A percentile compares a stretch with the other conserved stretches of the same genome.
phyloP scores from a whole-genome alignment of 2,329 filamentous ascomycete species.

The Botrytis paeoniae region DNA sequence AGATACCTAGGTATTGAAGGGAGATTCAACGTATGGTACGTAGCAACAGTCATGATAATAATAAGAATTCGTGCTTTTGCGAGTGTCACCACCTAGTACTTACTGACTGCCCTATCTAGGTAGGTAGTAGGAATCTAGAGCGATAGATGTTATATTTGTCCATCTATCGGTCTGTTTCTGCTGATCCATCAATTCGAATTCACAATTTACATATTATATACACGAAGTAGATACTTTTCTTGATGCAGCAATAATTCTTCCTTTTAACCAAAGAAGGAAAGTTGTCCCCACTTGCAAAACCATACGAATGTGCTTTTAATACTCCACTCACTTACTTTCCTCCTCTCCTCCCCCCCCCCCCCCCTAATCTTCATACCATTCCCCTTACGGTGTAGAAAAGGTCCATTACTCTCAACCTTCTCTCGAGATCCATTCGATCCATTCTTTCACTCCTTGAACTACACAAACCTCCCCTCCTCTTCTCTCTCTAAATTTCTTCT shows the following conservation, averaged over 20 bases:
- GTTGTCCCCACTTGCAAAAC: constrained; percentile 5
- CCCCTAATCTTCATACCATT: background rate
- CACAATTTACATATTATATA: too few species aligned
- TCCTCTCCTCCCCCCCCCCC: background rate
- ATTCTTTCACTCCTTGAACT: constrained; percentile 16
- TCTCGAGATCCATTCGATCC: constrained; percentile 14
- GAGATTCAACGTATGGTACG: background rate
- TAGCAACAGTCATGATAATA: background rate
- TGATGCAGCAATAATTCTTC: background rate
- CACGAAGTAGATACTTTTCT: background rate
- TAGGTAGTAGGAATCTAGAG: background rate
- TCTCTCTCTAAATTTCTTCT: constrained; percentile 7
- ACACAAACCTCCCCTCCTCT: constrained; percentile 12
- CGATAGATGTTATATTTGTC: background rate
- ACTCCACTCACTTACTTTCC: background rate
- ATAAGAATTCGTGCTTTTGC: background rate
- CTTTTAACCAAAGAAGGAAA: background rate
- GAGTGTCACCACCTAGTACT: background rate
- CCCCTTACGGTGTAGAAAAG: background rate
- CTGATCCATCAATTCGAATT: too few species aligned
- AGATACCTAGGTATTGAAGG: background rate
- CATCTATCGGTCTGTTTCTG: background rate
- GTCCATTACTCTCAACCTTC: constrained; percentile 10
- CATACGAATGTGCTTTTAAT: background rate
- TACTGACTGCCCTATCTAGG: background rate